Percentiles rank a stretch among this genome's conserved stretches.
These are phyloP conservation scores for Scheffersomyces insectosa DNA, from an alignment of 1,139 yeast genomes.

Conservation along the genomic window DNA sequence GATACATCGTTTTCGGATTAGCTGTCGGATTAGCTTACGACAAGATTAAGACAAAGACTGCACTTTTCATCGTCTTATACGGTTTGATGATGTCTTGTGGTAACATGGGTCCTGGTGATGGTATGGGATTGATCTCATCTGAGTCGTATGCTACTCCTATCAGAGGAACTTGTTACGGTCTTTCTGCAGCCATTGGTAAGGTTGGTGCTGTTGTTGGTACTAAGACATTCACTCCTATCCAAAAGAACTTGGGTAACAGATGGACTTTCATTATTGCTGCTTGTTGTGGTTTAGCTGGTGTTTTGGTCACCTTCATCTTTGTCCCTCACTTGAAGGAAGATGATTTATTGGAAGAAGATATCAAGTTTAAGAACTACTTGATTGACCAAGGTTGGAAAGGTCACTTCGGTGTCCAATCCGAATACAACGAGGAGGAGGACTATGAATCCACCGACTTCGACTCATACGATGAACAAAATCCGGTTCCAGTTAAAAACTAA, in stretches of 20 bases:
- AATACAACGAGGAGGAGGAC: constrained; percentile 16
- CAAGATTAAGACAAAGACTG: constrained; percentile 47
- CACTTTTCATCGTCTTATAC: constrained; percentile 57
- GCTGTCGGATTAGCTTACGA: constrained; percentile 58
- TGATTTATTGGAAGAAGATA: constrained; percentile 67
- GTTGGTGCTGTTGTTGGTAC: constrained; percentile 55
- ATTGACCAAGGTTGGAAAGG: constrained; percentile 70
- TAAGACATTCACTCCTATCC: constrained; percentile 45
- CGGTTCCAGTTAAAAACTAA: neutral
- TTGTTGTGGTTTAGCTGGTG: constrained; percentile 66
- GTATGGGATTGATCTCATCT: constrained; percentile 67
- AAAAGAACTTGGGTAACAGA: constrained; percentile 23
- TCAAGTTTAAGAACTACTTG: constrained; percentile 61
- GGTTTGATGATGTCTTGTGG: constrained; percentile 62
- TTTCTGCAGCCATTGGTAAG: constrained; percentile 51
- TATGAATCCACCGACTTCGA: constrained; percentile 2
- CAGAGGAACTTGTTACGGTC: constrained; percentile 62
- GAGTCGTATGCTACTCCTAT: constrained; percentile 76
- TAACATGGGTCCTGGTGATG: constrained; percentile 77
- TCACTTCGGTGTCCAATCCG: constrained; percentile 45
- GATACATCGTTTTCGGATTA: constrained; percentile 60
- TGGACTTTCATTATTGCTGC: constrained; percentile 63
- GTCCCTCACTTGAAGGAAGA: constrained; percentile 69
- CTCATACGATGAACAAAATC: neutral
- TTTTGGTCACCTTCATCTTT: constrained; percentile 57